phyloP scores from a whole-genome alignment of 805 yeast genomes.

The Candida takata region DNA sequence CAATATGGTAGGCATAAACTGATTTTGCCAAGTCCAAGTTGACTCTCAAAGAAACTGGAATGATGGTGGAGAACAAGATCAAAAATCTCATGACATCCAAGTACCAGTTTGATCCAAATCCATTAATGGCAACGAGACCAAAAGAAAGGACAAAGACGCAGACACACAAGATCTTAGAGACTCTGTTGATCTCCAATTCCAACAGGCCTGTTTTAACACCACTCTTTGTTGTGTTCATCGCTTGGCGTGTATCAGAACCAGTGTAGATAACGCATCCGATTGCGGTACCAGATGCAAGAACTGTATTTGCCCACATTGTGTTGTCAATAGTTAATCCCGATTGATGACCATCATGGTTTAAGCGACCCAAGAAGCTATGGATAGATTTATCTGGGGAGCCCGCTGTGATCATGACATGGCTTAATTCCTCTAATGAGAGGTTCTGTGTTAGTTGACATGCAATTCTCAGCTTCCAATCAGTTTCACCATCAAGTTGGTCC shows the following conservation, averaged over 20 bases:
- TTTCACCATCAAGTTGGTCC: conserved; percentile 97
- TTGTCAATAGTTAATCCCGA: conserved; percentile 77
- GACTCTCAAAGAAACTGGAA: conserved; percentile 92
- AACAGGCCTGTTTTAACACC: conserved; percentile 86
- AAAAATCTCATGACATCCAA: conserved; percentile 84
- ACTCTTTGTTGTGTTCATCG: conserved; percentile 82
- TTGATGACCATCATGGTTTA: conserved; percentile 50
- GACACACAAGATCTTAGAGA: conserved; percentile 82
- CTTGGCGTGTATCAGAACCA: conserved; percentile 90
- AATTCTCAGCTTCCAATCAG: conserved; percentile 93
- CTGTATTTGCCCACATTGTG: conserved; percentile 97
- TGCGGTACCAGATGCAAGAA: conserved; percentile 88
- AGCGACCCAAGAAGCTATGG: conserved; percentile 71
- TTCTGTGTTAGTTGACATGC: conserved; percentile 71
- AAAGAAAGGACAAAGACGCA: conserved; percentile 77
- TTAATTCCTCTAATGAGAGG: conserved; percentile 42
- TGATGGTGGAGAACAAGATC: conserved; percentile 88
- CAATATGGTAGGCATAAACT: conserved; percentile 92
- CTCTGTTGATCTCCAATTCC: conserved; percentile 82
- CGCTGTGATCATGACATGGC: conserved; percentile 53
- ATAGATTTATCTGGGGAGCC: conserved; percentile 82
- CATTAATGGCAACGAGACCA: conserved; percentile 72
- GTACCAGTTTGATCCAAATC: conserved; percentile 75
- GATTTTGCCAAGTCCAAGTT: conserved; percentile 93
- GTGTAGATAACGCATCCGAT: conserved; percentile 86